A percentile compares a stretch with the other conserved stretches of the same genome.
Conservation (phyloP, 768 basidiomycete genomes). For the Auriculariales sp. region DNA sequence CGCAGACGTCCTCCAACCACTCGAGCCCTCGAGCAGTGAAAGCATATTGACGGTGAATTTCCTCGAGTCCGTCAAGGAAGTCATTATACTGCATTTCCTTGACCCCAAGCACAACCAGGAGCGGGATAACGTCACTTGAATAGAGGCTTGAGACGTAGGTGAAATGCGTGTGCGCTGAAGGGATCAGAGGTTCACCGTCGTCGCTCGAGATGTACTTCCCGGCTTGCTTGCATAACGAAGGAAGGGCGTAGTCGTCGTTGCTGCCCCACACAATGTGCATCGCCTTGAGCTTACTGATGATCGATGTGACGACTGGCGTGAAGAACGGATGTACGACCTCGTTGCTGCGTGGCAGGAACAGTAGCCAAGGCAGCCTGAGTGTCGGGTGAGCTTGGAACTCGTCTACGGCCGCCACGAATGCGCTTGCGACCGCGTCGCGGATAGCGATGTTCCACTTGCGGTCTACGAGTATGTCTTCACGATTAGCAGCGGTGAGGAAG, state of each 20-base stretch:
- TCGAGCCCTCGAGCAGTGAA: background rate
- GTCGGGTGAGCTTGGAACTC: constrained; percentile 8
- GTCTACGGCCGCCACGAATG: constrained; percentile 11
- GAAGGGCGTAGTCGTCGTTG: constrained; percentile 7
- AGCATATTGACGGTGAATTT: background rate
- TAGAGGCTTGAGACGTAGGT: background rate
- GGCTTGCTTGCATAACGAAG: constrained; percentile 6
- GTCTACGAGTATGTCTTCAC: constrained; percentile 14
- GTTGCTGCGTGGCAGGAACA: constrained; percentile 11
- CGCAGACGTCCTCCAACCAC: background rate
- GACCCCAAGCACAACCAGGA: background rate
- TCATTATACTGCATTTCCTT: background rate
- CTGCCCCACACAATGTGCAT: constrained; percentile 9
- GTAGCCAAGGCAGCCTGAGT: constrained; percentile 12
- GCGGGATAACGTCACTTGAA: background rate
- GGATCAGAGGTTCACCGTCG: background rate
- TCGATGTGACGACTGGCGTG: constrained; percentile 1
- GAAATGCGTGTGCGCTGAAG: background rate
- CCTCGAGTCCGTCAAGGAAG: background rate
- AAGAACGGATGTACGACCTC: constrained; percentile 10
- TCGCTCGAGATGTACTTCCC: background rate
- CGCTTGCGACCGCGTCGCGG: constrained; percentile 9
- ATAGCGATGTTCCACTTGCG: constrained; percentile 12
- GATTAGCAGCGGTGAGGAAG: constrained; percentile 15
- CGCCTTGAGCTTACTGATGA: background rate